These are phyloP conservation scores for Yamadazyma takamatsuzukensis DNA, from an alignment of 805 yeast genomes.

Conservation along the genomic window DNA sequence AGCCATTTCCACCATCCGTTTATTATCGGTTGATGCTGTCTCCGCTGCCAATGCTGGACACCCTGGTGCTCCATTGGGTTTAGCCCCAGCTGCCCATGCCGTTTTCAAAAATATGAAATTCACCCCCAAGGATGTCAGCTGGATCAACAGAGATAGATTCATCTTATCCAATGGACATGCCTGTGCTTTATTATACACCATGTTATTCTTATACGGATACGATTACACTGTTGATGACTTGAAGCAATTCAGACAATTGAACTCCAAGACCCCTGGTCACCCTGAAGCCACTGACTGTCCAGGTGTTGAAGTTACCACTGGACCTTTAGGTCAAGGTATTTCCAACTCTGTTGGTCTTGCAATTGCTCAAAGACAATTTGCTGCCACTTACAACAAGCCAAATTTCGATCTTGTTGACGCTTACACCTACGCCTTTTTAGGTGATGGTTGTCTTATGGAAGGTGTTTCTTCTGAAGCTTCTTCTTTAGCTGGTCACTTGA, in stretches of 20 bases:
- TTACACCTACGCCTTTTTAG: slow-evolving; percentile 75
- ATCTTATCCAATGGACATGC: slow-evolving; percentile 97
- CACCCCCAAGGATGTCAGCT: slow-evolving; percentile 86
- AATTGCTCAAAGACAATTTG: slow-evolving; percentile 85
- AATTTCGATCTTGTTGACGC: slow-evolving; percentile 67
- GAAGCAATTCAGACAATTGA: slow-evolving; percentile 82
- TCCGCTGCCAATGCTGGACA: slow-evolving; percentile 91
- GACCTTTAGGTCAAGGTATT: slow-evolving; percentile 98
- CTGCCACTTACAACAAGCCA: slow-evolving; percentile 92
- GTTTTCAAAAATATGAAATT: slow-evolving; percentile 75
- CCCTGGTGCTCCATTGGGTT: slow-evolving; percentile 98
- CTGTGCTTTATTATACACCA: slow-evolving; percentile 79
- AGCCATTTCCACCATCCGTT: slow-evolving; percentile 85
- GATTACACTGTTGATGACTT: slow-evolving; percentile 77
- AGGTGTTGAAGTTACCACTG: slow-evolving; percentile 96
- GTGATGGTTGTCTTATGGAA: slow-evolving; percentile 98
- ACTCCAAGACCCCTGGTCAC: slow-evolving; percentile 94
- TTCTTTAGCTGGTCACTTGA: slow-evolving; percentile 92
- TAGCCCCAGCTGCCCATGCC: slow-evolving; percentile 93
- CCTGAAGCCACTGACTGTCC: slow-evolving; percentile 82
- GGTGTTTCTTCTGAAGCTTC: slow-evolving; percentile 94
- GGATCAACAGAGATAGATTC: slow-evolving; percentile 94
- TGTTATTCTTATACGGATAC: slow-evolving; percentile 84
- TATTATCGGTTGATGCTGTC: slow-evolving; percentile 83
- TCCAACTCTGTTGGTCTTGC: slow-evolving; percentile 95